Percentiles rank a stretch among this genome's conserved stretches.
These are phyloP conservation scores for Madurella mycetomatis DNA, from an alignment of 2,329 filamentous ascomycete genomes.

Conservation along the genomic window DNA sequence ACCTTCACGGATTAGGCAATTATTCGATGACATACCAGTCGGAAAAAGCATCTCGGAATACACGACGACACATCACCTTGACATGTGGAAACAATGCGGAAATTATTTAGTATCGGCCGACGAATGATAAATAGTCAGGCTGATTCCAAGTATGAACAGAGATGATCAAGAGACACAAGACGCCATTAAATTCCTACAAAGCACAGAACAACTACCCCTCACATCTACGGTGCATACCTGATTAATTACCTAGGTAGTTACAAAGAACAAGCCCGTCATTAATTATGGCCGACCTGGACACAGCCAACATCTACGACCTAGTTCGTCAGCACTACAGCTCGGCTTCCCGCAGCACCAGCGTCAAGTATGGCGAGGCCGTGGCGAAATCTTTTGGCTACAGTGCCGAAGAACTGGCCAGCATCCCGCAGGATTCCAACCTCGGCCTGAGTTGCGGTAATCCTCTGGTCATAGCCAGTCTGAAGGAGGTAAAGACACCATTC, in stretches of 20 bases:
- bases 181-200: background rate
- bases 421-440: slow-evolving; percentile 46
- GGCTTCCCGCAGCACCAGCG: slow-evolving; percentile 27
- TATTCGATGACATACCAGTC: slow-evolving; percentile 12
- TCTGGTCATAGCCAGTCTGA: slow-evolving; percentile 43
- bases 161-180: background rate
- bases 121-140: too few relatives aligned
- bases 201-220: background rate
- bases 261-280: background rate
- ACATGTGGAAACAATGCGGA: too few relatives aligned
- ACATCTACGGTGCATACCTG: background rate
- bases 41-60: background rate
- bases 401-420: slow-evolving; percentile 41
- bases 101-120: too few relatives aligned
- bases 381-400: slow-evolving; percentile 52
- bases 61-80: too few relatives aligned
- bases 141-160: too few relatives aligned
- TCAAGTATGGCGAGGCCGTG: slow-evolving; percentile 37
- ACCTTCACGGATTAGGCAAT: slow-evolving; percentile 7
- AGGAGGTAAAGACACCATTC: slow-evolving; percentile 31
- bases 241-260: too few relatives aligned
- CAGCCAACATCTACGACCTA: slow-evolving; percentile 32
- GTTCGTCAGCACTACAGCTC: slow-evolving; percentile 36
- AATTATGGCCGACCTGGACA: slow-evolving; percentile 24
- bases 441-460: slow-evolving; percentile 54